Evolutionary conservation across 176 grass and related monocot species (phyloP).

Genomic region (Triticum timopheevii): DNA sequence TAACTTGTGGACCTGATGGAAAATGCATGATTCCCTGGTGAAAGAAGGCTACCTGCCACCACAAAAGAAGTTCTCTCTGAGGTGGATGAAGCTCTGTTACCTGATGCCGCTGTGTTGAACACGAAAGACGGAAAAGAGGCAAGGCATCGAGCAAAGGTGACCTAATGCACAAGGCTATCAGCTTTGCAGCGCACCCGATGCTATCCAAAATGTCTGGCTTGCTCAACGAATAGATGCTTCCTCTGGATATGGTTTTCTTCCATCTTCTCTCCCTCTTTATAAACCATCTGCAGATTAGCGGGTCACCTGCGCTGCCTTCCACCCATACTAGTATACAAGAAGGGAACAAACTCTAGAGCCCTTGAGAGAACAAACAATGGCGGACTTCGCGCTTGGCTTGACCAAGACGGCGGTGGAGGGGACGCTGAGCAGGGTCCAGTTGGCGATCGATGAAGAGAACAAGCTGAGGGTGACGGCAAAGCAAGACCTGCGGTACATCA

Average conservation of each 20-base stretch:
- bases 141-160: not conserved
- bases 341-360: not conserved
- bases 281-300: not conserved
- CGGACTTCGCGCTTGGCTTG: not conserved
- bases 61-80: too few relatives aligned
- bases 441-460: not conserved
- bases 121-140: not conserved
- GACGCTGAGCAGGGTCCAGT: not conserved
- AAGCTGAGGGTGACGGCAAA: not conserved
- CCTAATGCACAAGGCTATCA: not conserved
- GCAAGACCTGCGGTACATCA: constrained; percentile 6
- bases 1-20: too few relatives aligned
- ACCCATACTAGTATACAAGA: not conserved
- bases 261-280: not conserved
- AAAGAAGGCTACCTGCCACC: too few relatives aligned
- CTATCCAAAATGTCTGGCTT: not conserved
- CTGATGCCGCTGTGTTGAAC: too few relatives aligned
- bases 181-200: not conserved
- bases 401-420: not conserved
- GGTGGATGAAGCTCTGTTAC: too few relatives aligned
- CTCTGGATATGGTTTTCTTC: not conserved
- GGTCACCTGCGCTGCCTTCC: not conserved
- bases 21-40: too few relatives aligned
- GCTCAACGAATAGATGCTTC: not conserved
- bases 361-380: not conserved